These are phyloP conservation scores for Saturnispora quitensis DNA, from an alignment of 805 yeast genomes.

Conservation along the genomic window DNA sequence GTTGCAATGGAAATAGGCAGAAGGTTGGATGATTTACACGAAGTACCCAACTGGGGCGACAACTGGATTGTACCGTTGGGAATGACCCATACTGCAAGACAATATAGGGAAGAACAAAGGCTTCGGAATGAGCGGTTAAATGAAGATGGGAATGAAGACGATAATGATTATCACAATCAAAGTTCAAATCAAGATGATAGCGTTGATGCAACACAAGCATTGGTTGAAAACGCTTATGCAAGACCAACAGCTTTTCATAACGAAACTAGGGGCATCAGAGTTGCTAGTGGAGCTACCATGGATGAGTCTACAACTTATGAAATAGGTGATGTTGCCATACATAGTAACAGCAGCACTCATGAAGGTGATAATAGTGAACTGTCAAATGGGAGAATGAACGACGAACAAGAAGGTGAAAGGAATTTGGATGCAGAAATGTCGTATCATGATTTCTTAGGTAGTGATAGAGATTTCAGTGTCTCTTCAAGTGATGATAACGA, in stretches of 20 bases:
- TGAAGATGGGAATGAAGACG: slow-evolving; percentile 10
- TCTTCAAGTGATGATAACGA: slow-evolving; percentile 7
- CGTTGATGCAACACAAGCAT: slow-evolving; percentile 12
- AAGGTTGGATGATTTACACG: slow-evolving; percentile 8
- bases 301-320: slow-evolving; percentile 13
- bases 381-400: not conserved
- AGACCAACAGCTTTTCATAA: slow-evolving; percentile 7
- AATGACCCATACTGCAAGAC: slow-evolving; percentile 40
- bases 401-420: slow-evolving; percentile 10
- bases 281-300: slow-evolving; percentile 14
- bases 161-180: slow-evolving; percentile 21
- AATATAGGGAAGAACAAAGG: slow-evolving; percentile 20
- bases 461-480: slow-evolving; percentile 2
- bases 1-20: slow-evolving; percentile 12
- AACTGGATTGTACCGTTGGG: slow-evolving; percentile 39
- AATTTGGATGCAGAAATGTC: slow-evolving; percentile 42
- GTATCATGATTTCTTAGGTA: slow-evolving; percentile 31
- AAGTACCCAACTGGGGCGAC: slow-evolving; percentile 10
- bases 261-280: slow-evolving; percentile 10
- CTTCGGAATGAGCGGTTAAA: not conserved
- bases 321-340: slow-evolving; percentile 6
- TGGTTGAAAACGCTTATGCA: slow-evolving; percentile 16
- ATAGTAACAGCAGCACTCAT: not conserved
- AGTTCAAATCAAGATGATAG: slow-evolving; percentile 15
- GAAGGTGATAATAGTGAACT: not conserved